phyloP scores from a whole-genome alignment of 805 yeast genomes.

The Yarrowia phangngaensis region DNA sequence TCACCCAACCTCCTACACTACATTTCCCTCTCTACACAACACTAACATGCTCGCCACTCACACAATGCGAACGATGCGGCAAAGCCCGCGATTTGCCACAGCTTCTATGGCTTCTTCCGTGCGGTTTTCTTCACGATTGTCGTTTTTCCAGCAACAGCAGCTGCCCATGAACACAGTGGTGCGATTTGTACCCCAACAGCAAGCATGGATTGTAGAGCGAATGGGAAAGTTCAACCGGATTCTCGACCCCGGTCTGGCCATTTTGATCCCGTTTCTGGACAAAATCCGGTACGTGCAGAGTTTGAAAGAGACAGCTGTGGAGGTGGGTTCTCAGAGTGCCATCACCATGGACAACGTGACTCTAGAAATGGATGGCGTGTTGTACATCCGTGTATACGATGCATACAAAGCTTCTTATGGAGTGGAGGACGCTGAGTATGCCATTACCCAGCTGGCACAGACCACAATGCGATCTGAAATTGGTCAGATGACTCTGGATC shows the following conservation, averaged over 20 bases:
- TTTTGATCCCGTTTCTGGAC: constrained; percentile 69
- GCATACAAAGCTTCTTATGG: constrained; percentile 85
- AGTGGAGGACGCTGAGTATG: constrained; percentile 83
- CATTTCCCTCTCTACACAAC: background rate
- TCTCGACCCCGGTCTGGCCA: constrained; percentile 72
- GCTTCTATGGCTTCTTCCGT: background rate
- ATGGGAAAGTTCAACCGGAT: constrained; percentile 75
- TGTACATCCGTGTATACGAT: constrained; percentile 71
- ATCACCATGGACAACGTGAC: constrained; percentile 84
- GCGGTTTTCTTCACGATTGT: constrained; percentile 37
- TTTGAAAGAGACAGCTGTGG: constrained; percentile 78
- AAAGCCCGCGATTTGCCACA: background rate
- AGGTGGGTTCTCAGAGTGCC: constrained; percentile 78
- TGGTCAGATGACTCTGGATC: constrained; percentile 75
- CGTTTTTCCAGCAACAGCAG: constrained; percentile 57
- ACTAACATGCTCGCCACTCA: background rate
- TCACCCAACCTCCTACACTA: background rate
- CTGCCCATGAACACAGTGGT: constrained; percentile 73
- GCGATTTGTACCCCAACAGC: constrained; percentile 82
- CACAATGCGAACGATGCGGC: constrained; percentile 1
- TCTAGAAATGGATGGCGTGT: constrained; percentile 77
- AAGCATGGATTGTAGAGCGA: constrained; percentile 86
- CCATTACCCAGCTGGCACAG: constrained; percentile 80
- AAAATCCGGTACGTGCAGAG: constrained; percentile 77
- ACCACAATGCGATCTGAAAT: constrained; percentile 89